Evolutionary conservation across 2,329 filamentous ascomycete genomes (phyloP).

Genomic region (Trichoderma guizhouense): DNA sequence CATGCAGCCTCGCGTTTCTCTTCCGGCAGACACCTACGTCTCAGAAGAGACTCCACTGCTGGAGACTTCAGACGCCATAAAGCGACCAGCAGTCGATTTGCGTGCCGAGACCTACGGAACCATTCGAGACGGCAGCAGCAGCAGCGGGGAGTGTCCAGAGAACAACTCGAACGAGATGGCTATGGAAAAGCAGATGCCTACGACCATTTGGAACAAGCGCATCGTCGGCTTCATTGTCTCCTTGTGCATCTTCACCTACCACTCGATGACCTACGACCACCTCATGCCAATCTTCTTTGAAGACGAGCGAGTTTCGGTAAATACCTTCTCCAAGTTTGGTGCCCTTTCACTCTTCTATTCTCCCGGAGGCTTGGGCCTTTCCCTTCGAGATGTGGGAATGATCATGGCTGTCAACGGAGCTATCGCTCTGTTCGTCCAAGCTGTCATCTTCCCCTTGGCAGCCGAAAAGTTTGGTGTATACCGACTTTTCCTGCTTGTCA

Average conservation of each 20-base stretch:
- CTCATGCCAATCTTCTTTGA: slow-evolving; percentile 91
- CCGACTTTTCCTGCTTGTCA: slow-evolving; percentile 56
- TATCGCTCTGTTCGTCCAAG: slow-evolving; percentile 58
- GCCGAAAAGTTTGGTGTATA: slow-evolving; percentile 58
- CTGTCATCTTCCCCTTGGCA: slow-evolving; percentile 58
- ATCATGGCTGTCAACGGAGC: slow-evolving; percentile 58
- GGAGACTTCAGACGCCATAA: slow-evolving; percentile 69
- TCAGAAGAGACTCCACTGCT: slow-evolving; percentile 72
- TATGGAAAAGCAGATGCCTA: slow-evolving; percentile 34
- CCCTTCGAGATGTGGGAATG: slow-evolving; percentile 59
- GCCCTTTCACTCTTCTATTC: slow-evolving; percentile 50
- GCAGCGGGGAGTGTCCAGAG: slow-evolving; percentile 42
- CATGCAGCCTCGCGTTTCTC: slow-evolving; percentile 56
- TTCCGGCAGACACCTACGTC: slow-evolving; percentile 48
- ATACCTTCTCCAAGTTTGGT: slow-evolving; percentile 32
- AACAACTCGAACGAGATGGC: slow-evolving; percentile 35
- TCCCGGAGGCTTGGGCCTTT: slow-evolving; percentile 61
- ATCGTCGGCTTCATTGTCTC: slow-evolving; percentile 77
- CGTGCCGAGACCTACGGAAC: slow-evolving; percentile 78
- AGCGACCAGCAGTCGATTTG: slow-evolving; percentile 69
- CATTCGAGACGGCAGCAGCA: slow-evolving; percentile 43
- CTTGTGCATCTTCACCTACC: slow-evolving; percentile 86
- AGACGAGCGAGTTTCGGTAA: slow-evolving; percentile 56
- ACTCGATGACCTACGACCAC: slow-evolving; percentile 93
- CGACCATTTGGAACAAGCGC: slow-evolving; percentile 52